Percentiles rank a stretch among this genome's conserved stretches.
These are phyloP conservation scores for Neonectria neomacrospora DNA, from an alignment of 2,329 filamentous ascomycete genomes.

Conservation along the genomic window DNA sequence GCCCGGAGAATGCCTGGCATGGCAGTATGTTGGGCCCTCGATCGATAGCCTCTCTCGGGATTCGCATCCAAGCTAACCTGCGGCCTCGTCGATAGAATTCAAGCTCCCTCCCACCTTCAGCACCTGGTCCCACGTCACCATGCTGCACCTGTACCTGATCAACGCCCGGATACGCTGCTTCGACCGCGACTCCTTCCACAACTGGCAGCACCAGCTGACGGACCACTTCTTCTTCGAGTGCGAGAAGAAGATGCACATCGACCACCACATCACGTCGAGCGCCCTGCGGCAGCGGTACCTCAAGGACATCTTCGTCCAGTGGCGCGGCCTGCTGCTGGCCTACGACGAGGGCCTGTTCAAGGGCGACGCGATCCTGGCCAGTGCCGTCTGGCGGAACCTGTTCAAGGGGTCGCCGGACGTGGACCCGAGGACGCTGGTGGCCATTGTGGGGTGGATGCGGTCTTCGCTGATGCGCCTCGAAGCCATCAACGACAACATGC, in stretches of 20 bases:
- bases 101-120: conserved; percentile 87
- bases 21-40: conserved; percentile 65
- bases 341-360: conserved; percentile 85
- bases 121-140: conserved; percentile 95
- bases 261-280: conserved; percentile 75
- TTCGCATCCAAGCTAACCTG: conserved; percentile 11
- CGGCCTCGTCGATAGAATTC: conserved; percentile 66
- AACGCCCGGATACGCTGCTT: conserved; percentile 85
- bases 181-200: conserved; percentile 72
- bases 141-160: conserved; percentile 94
- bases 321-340: conserved; percentile 85
- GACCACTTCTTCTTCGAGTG: conserved; percentile 96
- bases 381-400: conserved; percentile 93
- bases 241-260: conserved; percentile 83
- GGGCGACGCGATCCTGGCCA: conserved; percentile 80
- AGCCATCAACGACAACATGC: conserved; percentile 58
- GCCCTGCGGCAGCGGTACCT: conserved; percentile 72
- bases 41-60: background rate
- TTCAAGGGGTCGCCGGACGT: conserved; percentile 75
- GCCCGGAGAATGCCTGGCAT: conserved; percentile 71
- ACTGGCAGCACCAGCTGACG: conserved; percentile 89
- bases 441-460: conserved; percentile 68
- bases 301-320: conserved; percentile 93
- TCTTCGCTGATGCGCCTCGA: conserved; percentile 60
- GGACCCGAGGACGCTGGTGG: conserved; percentile 62